A percentile compares a stretch with the other conserved stretches of the same genome.
Conservation (phyloP, 768 basidiomycete species). For the Hypholoma sublateritium region DNA sequence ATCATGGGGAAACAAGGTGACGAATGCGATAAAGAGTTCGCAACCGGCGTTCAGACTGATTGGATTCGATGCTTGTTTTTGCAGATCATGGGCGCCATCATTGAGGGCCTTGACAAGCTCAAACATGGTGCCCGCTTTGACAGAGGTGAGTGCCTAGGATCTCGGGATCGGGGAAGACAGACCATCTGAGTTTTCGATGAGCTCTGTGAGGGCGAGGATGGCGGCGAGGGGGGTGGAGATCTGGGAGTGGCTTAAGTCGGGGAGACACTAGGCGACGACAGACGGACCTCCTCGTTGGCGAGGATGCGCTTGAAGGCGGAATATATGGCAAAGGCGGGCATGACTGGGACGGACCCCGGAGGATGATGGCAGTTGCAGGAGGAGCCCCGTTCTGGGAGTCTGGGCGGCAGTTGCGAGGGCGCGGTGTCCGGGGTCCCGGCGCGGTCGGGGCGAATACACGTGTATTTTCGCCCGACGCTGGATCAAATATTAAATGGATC, state of each 20-base stretch:
- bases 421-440: conserved; percentile 16
- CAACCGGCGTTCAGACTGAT: conserved; percentile 88
- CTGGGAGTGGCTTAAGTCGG: conserved; percentile 32
- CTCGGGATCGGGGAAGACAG: conserved; percentile 18
- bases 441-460: conserved; percentile 66
- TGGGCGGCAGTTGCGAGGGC: conserved; percentile 9
- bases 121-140: conserved; percentile 83
- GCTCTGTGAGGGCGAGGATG: conserved; percentile 79
- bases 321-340: conserved; percentile 35
- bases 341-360: neutral
- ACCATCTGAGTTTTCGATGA: conserved; percentile 82
- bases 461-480: conserved; percentile 68
- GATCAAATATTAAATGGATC: conserved; percentile 27
- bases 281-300: conserved; percentile 61
- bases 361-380: neutral
- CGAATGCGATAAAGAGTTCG: conserved; percentile 88
- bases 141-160: conserved; percentile 10
- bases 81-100: conserved; percentile 66
- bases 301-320: conserved; percentile 62
- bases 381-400: neutral
- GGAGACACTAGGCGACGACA: neutral
- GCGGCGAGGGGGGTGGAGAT: conserved; percentile 86
- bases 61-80: conserved; percentile 64
- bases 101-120: conserved; percentile 87
- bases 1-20: conserved; percentile 81